phyloP scores from a whole-genome alignment of 345 rosid genomes.

The Dipteronia sinensis region DNA sequence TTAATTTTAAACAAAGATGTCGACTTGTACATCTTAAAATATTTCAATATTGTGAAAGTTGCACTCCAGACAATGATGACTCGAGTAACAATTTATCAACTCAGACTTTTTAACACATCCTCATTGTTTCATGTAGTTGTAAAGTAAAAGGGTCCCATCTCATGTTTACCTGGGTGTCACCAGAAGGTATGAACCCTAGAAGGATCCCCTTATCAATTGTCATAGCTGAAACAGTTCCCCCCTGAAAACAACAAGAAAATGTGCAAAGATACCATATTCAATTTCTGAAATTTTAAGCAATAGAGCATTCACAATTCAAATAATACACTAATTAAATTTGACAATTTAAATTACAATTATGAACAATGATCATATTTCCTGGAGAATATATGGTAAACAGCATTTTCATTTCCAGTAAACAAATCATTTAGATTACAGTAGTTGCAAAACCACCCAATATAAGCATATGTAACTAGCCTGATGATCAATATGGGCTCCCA shows the following conservation, averaged over 20 bases:
- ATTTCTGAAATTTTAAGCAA: not conserved
- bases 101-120: not conserved
- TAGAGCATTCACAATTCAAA: not conserved
- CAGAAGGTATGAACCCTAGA: slow-evolving; percentile 84
- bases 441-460: too few species aligned
- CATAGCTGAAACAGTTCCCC: slow-evolving; percentile 93
- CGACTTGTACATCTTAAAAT: not conserved
- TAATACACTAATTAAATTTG: not conserved
- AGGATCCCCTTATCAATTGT: slow-evolving; percentile 83
- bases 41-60: not conserved
- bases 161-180: slow-evolving; percentile 50
- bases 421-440: not conserved
- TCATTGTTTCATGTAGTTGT: not conserved
- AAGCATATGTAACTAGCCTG: slow-evolving; percentile 48
- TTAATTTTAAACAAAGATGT: not conserved
- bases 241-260: slow-evolving; percentile 47
- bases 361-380: not conserved
- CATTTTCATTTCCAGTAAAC: not conserved
- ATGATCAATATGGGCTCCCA: slow-evolving; percentile 97
- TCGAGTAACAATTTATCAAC: not conserved
- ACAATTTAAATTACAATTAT: not conserved
- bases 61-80: not conserved
- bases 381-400: not conserved
- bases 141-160: not conserved
- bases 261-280: not conserved